Base-by-base conservation (phyloP, 305 asterid genomes). In the Fraxinus floribunda region DNA sequence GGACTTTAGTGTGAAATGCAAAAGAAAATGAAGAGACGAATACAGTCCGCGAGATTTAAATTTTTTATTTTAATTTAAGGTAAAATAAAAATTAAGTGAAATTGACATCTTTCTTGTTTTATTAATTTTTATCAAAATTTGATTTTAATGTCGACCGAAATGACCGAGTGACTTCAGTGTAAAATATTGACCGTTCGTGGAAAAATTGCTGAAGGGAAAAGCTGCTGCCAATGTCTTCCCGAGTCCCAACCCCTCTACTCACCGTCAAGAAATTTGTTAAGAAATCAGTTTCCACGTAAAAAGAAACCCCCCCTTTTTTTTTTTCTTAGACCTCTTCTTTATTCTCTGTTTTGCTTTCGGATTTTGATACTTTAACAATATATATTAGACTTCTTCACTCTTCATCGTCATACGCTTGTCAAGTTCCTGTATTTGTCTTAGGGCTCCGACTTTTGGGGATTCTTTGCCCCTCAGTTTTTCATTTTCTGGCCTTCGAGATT, bases 201-300 rank as follows among this genome's bases (percentile, higher is more conserved):
- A 7, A 49, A 49, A 49, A 49, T 49, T 49, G 7, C 7, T 16
- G 22, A 49, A 1, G 0, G 62, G 7, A 49, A 49, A 49, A 15
- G 62, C 8, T 16, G 22, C 7, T 49, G 13, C 32, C n/a, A 24
- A 66, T 22, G 74, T 26, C 74, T 66, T 26, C 74, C 36, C 74
- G 16, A 26, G 4, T 66, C 73, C 16, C 73, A 24, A 22, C 74
- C 8, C n/a, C 18, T 9, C 91, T 38, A 90, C 90, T 66, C 83
- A 57, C 18, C 80, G 71, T 66, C 74, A 66, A 24, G 18, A 66
- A 66, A 26, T 26, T 66, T 66, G 3, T 66, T 24, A 1, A 66
- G 36, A 24, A 29, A 66, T 66, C 74, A 66, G 36, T 26, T 66
- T 26, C n/a, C n/a, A 2, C 22, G 24, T 18, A 18, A 7, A 57